Base-by-base conservation (phyloP, 345 rosid genomes). In the Moricandia arvensis region DNA sequence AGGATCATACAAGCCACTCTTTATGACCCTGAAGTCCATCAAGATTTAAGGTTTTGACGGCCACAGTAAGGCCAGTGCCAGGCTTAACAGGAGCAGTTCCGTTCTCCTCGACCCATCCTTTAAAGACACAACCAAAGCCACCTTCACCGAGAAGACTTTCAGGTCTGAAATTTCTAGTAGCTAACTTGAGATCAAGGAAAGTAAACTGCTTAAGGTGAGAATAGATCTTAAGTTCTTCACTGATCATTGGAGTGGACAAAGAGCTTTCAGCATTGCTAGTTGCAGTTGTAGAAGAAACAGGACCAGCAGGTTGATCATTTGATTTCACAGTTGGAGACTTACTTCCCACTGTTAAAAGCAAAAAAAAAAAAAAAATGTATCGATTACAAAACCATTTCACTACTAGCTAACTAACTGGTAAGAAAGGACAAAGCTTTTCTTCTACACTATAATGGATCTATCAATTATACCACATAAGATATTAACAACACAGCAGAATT, bases 21-120 rank as follows among this genome's bases (percentile, higher is more conserved):
- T 90, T 91, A 63, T 94, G 98, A 78, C 98, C 98, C 84, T 94
- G 98, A 77, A 94, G 95, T 71, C 98, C 98, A 80, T 94, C 98
- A 74, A 90, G 98, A 80, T 94, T 94, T 63, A 94, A 90, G 68
- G 96, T 94, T 84, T 94, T 94, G 70, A 94, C 97, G 1, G 97
- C 98, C 18, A 94, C 98, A 55, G 98, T 91, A 68, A 94, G 93
- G 45, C 98, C 98, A 4, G 96, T 94, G 63, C 98, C 98, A 68
- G 97, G 98, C 83, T 89, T 91, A 53, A 94, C 98, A 2, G 97
- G 93, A 73, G 97, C 97, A 79, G 98, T 94, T 73, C 98, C 98
- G 72, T 93, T 91, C 86, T 93, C 98, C 69, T 93, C 98, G 5
- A 93, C 87, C 97, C 97, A 93, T 2, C 98, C 98, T 82, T 94